Evolutionary conservation across 371 early-diverging fungal species (phyloP).

Genomic region (Mortierella sp.): DNA sequence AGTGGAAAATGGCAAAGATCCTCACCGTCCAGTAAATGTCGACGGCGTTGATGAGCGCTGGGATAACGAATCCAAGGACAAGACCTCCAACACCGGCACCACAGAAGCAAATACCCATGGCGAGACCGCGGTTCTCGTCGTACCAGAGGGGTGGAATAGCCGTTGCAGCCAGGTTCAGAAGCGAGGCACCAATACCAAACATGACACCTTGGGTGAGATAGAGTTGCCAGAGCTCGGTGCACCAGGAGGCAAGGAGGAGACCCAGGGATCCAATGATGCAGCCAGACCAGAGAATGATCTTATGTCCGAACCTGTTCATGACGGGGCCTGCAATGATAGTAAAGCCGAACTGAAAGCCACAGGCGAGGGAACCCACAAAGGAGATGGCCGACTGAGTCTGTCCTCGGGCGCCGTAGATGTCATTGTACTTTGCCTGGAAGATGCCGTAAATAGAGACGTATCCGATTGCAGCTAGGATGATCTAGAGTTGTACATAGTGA

Average conservation of each 20-base stretch:
- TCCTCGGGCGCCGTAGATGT: conserved; percentile 39
- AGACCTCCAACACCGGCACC: conserved; percentile 82
- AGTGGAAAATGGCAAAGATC: conserved; percentile 71
- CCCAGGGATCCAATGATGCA: conserved; percentile 65
- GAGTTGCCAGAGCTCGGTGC: conserved; percentile 76
- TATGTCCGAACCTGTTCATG: conserved; percentile 67
- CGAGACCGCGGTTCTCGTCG: conserved; percentile 73
- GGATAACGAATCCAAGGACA: conserved; percentile 66
- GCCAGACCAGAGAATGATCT: conserved; percentile 64
- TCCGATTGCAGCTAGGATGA: conserved; percentile 50
- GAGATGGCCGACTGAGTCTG: conserved; percentile 39
- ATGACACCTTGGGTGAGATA: conserved; percentile 79
- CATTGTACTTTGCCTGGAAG: conserved; percentile 48
- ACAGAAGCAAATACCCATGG: conserved; percentile 80
- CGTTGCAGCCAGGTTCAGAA: conserved; percentile 80
- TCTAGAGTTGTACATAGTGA: conserved; percentile 17
- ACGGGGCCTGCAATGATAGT: conserved; percentile 62
- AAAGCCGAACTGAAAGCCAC: conserved; percentile 57
- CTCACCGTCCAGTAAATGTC: conserved; percentile 78
- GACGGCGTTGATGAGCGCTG: conserved; percentile 62
- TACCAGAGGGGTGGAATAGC: conserved; percentile 83
- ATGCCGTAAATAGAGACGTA: conserved; percentile 57
- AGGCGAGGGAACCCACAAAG: conserved; percentile 49
- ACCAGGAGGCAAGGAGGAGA: conserved; percentile 76
- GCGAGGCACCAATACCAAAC: conserved; percentile 76